Base-by-base conservation (phyloP, 148 eudicot genomes). In the Vaccinium vitisidaea region DNA sequence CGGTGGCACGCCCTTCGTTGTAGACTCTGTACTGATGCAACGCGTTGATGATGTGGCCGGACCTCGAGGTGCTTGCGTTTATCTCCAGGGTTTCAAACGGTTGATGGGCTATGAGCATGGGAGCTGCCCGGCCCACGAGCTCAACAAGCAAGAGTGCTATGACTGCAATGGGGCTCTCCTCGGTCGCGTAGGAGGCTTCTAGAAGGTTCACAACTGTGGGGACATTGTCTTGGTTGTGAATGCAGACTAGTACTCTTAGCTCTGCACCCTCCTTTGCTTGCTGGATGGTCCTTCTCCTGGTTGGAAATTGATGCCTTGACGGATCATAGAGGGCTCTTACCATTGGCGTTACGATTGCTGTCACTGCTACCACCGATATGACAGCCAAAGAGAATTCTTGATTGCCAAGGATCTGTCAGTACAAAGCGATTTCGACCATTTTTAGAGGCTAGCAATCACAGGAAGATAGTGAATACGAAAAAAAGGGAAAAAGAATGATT, bases 41-140 rank as follows among this genome's bases (percentile, higher is more conserved):
- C 32, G 98, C 98, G 15, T 89, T 91, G 79, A 90, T 79, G 36
- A 94, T 86, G 43, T 86, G 90, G 85, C 67, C 61, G 21, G 91
- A 89, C 16, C 59, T 85, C n/a, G 89, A 70, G 84, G 14, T 16
- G 27, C 80, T 82, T 9, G 87, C 6, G 27, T 76, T 77, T 2
- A 90, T 85, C 71, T 88, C 86, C 0, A 80, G 74, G 63, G 67
- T 78, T 23, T 73, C 79, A 5, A 86, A 83, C 10, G 91, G 84
- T 49, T 86, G 86, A 83, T 92, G 93, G 32, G 93, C 88, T 30
- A 94, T 83, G 84, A 95, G 93, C 89, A 93, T 89, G 0, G 93
- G 90, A 9, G 90, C 86, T 2, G 90, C 80, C 2, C 89, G 90
- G 14, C 96, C 98, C 2, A 89, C 86, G 3, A 95, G 89, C 86